Base-by-base conservation (phyloP, 2,329 filamentous ascomycete species). In the Akanthomyces lecanii region DNA sequence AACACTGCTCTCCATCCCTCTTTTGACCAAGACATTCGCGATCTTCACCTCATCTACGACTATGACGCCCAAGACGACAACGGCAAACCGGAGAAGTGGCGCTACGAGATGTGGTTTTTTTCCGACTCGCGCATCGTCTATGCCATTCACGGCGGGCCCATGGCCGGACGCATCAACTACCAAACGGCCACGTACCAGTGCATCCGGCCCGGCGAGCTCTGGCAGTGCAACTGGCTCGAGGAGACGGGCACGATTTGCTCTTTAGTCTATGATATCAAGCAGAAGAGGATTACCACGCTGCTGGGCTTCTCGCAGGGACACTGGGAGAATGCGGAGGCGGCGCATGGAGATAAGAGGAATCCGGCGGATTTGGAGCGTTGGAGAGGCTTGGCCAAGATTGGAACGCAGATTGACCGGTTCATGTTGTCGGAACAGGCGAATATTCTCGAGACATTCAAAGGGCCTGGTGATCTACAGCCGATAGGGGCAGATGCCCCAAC, bases 91-190 rank as follows among this genome's bases (percentile, higher is more conserved):
- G 81, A 85, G 58, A 85, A 83, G 69, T 86, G 83, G 84, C 78
- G 81, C 1, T 86, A 86, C 67, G 84, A 86, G 64, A 79, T 86
- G 69, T 86, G 84, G 83, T 85, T 85, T 72, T 82, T 81, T 67
- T 83, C 79, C n/a, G 72, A 79, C 21, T 72, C 78, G 61, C 78
- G 82, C 5, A 78, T 85, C 54, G 79, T 86, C 64, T 86, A 86
- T 66, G 78, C 79, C 28, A 86, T 86, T 61, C 83, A 86, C 66
- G 82, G 84, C 4, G 83, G 83, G 0, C 84, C 83, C 3, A 86
- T 86, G 83, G 78, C 79, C 0, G 82, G 82, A 2, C 77, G 81
- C 3, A 72, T 74, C 58, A 84, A 84, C 70, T 84, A 79, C 69
- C 82, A 85, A 66, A 76, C 78, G 1, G 81, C 77, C 14, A 81